These are phyloP conservation scores for Suillus sp. DNA, from an alignment of 768 basidiomycete genomes.

Conservation along the genomic window DNA sequence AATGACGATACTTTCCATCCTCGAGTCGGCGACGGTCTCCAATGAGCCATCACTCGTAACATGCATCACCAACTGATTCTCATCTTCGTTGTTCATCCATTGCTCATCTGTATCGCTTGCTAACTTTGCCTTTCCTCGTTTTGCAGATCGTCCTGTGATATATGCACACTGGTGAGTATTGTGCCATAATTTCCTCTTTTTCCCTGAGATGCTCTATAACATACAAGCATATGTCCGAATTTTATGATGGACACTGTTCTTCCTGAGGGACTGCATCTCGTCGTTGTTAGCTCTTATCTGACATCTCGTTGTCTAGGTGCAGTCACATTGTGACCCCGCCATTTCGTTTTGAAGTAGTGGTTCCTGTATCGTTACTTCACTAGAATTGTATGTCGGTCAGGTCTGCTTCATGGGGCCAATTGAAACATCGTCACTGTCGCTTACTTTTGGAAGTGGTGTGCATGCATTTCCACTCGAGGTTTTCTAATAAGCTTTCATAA, in stretches of 20 bases:
- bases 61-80: constrained; percentile 66
- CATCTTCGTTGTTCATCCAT: constrained; percentile 12
- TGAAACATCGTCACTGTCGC: neutral
- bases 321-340: neutral
- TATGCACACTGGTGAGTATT: constrained; percentile 5
- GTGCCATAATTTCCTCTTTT: constrained; percentile 2
- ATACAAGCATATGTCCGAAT: constrained; percentile 81
- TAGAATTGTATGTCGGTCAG: neutral
- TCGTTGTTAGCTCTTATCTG: neutral
- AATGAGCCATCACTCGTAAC: constrained; percentile 75
- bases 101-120: constrained; percentile 12
- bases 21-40: constrained; percentile 70
- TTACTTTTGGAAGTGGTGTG: neutral
- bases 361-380: neutral
- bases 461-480: neutral
- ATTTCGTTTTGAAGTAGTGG: neutral
- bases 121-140: constrained; percentile 4
- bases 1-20: constrained; percentile 72
- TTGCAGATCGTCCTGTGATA: neutral
- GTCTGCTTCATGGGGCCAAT: neutral
- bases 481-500: neutral
- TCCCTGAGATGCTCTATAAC: constrained; percentile 51
- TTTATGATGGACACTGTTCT: constrained; percentile 57
- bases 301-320: neutral
- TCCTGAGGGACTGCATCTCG: constrained; percentile 43